Evolutionary conservation across 352 stramenopile species (phyloP).

Genomic region (Phytophthora fragariae): DNA sequence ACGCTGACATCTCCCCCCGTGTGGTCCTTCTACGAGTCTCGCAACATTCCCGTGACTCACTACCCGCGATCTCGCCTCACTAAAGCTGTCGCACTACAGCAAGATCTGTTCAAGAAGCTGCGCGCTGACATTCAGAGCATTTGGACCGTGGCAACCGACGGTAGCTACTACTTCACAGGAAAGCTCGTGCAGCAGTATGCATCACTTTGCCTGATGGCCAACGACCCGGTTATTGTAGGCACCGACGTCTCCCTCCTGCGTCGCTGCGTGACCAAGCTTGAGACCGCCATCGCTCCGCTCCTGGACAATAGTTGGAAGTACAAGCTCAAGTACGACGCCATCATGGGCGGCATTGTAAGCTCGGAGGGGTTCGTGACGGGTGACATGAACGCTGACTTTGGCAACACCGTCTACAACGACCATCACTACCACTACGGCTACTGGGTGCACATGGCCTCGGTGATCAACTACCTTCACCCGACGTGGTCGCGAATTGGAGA

Average conservation of each 20-base stretch:
- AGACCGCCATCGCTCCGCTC: constrained; percentile 59
- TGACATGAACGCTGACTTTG: constrained; percentile 73
- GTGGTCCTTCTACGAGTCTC: constrained; percentile 61
- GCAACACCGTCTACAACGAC: constrained; percentile 82
- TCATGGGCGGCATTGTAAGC: constrained; percentile 72
- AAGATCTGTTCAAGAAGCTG: constrained; percentile 57
- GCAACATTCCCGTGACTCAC: constrained; percentile 58
- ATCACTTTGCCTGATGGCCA: constrained; percentile 77
- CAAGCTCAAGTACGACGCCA: constrained; percentile 67
- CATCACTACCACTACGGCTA: constrained; percentile 85
- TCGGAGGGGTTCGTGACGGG: constrained; percentile 61
- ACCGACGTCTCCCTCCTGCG: constrained; percentile 59
- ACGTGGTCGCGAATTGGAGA: constrained; percentile 58
- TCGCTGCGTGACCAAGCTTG: constrained; percentile 72
- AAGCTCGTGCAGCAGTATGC: constrained; percentile 82
- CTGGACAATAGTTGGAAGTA: constrained; percentile 72
- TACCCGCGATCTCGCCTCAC: constrained; percentile 62
- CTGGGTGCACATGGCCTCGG: constrained; percentile 68
- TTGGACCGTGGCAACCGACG: constrained; percentile 58
- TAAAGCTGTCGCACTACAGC: constrained; percentile 38
- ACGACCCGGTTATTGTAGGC: constrained; percentile 71
- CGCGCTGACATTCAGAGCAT: constrained; percentile 57
- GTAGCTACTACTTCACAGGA: constrained; percentile 83
- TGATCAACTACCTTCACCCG: constrained; percentile 78
- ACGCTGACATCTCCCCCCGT: constrained; percentile 47